These are phyloP conservation scores for Ascomycota sp. DNA, from an alignment of 2,329 filamentous ascomycete genomes.

Conservation along the genomic window DNA sequence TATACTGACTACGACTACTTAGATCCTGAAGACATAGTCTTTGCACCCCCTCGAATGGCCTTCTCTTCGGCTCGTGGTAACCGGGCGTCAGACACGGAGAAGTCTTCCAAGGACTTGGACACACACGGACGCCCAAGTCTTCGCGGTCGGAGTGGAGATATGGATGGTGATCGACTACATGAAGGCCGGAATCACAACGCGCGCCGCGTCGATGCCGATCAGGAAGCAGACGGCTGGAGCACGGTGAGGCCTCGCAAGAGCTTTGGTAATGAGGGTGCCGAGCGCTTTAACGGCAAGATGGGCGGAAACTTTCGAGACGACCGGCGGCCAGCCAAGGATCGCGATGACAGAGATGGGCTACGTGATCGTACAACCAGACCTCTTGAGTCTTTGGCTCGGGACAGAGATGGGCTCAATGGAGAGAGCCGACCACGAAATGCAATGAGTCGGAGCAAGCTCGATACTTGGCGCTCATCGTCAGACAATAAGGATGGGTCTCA, in stretches of 20 bases:
- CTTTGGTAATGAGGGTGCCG: slow-evolving; percentile 47
- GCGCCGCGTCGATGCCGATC: slow-evolving; percentile 31
- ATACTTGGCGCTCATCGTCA: slow-evolving; percentile 55
- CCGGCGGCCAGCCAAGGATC: slow-evolving; percentile 25
- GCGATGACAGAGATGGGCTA: slow-evolving; percentile 31
- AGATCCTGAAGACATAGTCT: slow-evolving; percentile 61
- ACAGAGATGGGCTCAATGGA: slow-evolving; percentile 27
- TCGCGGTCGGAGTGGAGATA: slow-evolving; percentile 27
- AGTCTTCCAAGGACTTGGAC: slow-evolving; percentile 27
- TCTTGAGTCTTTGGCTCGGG: slow-evolving; percentile 27
- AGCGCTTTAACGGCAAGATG: slow-evolving; percentile 46
- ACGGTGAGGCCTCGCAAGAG: slow-evolving; percentile 53
- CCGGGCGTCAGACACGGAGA: slow-evolving; percentile 29
- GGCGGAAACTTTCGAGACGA: slow-evolving; percentile 24
- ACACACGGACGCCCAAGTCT: slow-evolving; percentile 34
- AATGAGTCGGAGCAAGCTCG: slow-evolving; percentile 39
- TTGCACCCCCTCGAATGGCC: slow-evolving; percentile 61
- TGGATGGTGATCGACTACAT: slow-evolving; percentile 27
- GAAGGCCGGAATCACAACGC: slow-evolving; percentile 23
- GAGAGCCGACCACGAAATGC: slow-evolving; percentile 41
- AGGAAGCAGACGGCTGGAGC: slow-evolving; percentile 51
- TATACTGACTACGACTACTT: background rate
- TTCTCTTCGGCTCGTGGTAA: slow-evolving; percentile 54
- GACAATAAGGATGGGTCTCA: slow-evolving; percentile 12
- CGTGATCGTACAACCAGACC: slow-evolving; percentile 23